These are phyloP conservation scores for Rhynchospora pubera DNA, from an alignment of 176 grass and related monocot species.

Conservation along the genomic window DNA sequence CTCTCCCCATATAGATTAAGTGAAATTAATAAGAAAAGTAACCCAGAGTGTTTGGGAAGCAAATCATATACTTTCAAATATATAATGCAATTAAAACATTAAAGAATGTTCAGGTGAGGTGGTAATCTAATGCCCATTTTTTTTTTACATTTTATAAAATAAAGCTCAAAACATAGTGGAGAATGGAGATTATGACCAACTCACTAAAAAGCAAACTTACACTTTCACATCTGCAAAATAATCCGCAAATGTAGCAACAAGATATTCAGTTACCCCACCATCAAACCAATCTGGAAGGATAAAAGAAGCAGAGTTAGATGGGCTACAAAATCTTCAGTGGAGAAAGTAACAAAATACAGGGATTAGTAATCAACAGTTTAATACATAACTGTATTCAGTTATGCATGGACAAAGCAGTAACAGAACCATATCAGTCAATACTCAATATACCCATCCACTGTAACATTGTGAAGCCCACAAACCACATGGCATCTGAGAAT, in stretches of 20 bases:
- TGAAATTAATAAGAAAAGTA: slow-evolving; percentile 12
- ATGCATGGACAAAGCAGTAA: background rate
- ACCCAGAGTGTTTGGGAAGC: background rate
- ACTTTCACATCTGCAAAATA: slow-evolving; percentile 92
- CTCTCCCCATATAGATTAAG: background rate
- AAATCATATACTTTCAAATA: slow-evolving; percentile 13
- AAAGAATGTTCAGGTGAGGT: background rate
- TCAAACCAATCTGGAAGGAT: slow-evolving; percentile 67
- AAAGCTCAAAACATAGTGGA: background rate
- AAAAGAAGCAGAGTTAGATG: slow-evolving; percentile 23
- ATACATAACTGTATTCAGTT: background rate
- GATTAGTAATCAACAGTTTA: background rate
- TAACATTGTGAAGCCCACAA: background rate
- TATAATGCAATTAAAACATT: background rate
- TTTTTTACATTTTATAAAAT: background rate
- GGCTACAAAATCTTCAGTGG: background rate
- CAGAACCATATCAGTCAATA: background rate
- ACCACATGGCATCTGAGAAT: background rate
- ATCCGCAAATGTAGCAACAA: slow-evolving; percentile 83
- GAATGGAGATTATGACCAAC: too few relatives aligned
- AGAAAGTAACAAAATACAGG: background rate
- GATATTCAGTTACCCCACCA: slow-evolving; percentile 83
- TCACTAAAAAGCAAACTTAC: slow-evolving; percentile 46
- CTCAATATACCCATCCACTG: background rate
- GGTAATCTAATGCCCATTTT: too few relatives aligned